These are phyloP conservation scores for Sporobolomyces roseus DNA, from an alignment of 768 basidiomycete species.

Conservation along the genomic window DNA sequence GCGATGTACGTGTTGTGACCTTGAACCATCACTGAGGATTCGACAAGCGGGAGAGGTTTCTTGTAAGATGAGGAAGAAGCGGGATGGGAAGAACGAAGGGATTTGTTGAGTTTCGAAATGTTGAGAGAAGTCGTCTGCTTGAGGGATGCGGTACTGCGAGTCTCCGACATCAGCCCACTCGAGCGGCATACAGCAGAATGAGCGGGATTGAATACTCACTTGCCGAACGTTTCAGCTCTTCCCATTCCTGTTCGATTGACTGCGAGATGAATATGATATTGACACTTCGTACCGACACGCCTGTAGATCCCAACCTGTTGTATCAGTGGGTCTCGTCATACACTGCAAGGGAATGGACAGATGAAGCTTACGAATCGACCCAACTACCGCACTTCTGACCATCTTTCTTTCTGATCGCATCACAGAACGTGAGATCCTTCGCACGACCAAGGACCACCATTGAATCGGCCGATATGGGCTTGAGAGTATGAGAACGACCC, in stretches of 20 bases:
- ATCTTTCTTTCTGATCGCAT: conserved; percentile 64
- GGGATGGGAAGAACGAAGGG: not conserved
- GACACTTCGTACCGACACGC: conserved; percentile 75
- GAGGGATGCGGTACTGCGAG: conserved; percentile 55
- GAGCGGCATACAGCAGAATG: not conserved
- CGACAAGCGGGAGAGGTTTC: not conserved
- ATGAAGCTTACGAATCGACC: conserved; percentile 61
- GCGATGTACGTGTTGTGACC: conserved; percentile 22
- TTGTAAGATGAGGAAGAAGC: not conserved
- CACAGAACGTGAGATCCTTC: conserved; percentile 80
- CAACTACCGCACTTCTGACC: conserved; percentile 78
- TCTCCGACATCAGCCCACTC: not conserved
- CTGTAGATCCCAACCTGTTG: conserved; percentile 49
- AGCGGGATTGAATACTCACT: conserved; percentile 56
- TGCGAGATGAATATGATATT: conserved; percentile 81
- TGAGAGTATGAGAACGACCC: conserved; percentile 77
- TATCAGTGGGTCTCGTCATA: not conserved
- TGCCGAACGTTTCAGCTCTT: conserved; percentile 77
- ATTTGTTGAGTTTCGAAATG: conserved; percentile 3
- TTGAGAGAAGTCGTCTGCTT: conserved; percentile 14
- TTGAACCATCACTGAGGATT: conserved; percentile 2
- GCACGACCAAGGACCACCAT: conserved; percentile 82
- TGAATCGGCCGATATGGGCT: conserved; percentile 73
- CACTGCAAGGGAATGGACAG: not conserved
- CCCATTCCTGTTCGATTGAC: conserved; percentile 68